Percentiles rank a stretch among this genome's conserved stretches.
Conservation (phyloP, 139 green algal species). For the Trebouxia sp. region DNA sequence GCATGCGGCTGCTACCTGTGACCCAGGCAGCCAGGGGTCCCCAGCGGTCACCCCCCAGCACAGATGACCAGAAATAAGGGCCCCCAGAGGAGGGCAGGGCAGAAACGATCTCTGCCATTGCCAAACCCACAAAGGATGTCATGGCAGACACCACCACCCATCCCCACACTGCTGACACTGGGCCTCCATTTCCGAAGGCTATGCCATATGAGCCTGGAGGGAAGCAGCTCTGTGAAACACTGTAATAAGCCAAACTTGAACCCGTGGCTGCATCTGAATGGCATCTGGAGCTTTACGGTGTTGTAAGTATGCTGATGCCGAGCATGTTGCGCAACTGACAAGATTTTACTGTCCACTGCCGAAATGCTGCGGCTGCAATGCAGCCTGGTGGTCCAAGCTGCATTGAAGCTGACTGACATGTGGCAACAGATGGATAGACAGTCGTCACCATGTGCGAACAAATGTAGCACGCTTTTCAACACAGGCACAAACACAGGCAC, state of each 20-base stretch:
- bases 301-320: too few species aligned
- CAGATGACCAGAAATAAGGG: slow-evolving; percentile 15
- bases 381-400: background rate
- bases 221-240: background rate
- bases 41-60: background rate
- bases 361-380: too few species aligned
- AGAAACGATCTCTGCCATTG: slow-evolving; percentile 54
- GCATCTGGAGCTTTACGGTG: too few species aligned
- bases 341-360: too few species aligned
- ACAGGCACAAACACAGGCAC: background rate
- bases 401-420: background rate
- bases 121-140: slow-evolving; percentile 42
- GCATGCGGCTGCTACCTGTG: background rate
- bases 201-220: slow-evolving; percentile 15
- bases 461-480: background rate
- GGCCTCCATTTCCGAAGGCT: slow-evolving; percentile 34
- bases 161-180: slow-evolving; percentile 52
- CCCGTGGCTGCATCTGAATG: too few species aligned
- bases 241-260: too few species aligned
- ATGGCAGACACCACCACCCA: slow-evolving; percentile 43
- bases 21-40: background rate
- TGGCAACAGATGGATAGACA: background rate
- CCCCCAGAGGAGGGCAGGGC: slow-evolving; percentile 46
- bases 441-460: too few species aligned
- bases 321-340: too few species aligned